Percentiles rank a stretch among this genome's conserved stretches.
These are phyloP conservation scores for Laburnicola sp. DNA, from an alignment of 2,329 filamentous ascomycete species.

Conservation along the genomic window DNA sequence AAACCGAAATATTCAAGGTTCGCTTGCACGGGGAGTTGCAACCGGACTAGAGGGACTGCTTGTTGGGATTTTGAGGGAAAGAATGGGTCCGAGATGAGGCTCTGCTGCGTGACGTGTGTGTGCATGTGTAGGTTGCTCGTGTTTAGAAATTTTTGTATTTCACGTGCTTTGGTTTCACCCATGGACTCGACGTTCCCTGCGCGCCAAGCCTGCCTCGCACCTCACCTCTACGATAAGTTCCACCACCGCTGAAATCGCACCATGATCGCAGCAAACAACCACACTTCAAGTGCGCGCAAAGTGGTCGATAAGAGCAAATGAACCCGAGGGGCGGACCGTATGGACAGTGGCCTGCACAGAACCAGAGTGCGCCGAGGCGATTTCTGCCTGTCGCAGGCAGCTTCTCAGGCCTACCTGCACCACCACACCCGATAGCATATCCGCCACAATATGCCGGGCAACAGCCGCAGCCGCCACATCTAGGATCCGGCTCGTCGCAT, in stretches of 20 bases:
- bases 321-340: conserved; percentile 24
- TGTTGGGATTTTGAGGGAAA: too few relatives aligned
- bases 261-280: conserved; percentile 24
- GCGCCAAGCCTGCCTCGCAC: too few relatives aligned
- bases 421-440: conserved; percentile 16
- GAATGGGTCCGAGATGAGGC: too few relatives aligned
- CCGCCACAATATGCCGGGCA: conserved; percentile 15
- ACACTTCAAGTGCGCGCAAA: conserved; percentile 14
- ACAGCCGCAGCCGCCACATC: conserved; percentile 5
- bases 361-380: conserved; percentile 21
- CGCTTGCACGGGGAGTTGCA: too few relatives aligned
- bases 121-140: too few relatives aligned
- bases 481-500: conserved; percentile 18
- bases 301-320: conserved; percentile 22
- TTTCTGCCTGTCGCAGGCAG: conserved; percentile 25
- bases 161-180: neutral
- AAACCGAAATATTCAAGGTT: too few relatives aligned
- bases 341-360: conserved; percentile 25
- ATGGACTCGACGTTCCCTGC: too few relatives aligned
- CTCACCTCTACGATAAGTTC: too few relatives aligned
- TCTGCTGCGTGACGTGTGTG: too few relatives aligned
- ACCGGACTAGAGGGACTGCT: too few relatives aligned
- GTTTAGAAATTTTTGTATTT: too few relatives aligned
- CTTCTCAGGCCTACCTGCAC: conserved; percentile 25
- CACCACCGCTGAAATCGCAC: neutral